A percentile compares a stretch with the other conserved stretches of the same genome.
Conservation (phyloP, 495 filamentous ascomycete species). For the Parmelia sp. region DNA sequence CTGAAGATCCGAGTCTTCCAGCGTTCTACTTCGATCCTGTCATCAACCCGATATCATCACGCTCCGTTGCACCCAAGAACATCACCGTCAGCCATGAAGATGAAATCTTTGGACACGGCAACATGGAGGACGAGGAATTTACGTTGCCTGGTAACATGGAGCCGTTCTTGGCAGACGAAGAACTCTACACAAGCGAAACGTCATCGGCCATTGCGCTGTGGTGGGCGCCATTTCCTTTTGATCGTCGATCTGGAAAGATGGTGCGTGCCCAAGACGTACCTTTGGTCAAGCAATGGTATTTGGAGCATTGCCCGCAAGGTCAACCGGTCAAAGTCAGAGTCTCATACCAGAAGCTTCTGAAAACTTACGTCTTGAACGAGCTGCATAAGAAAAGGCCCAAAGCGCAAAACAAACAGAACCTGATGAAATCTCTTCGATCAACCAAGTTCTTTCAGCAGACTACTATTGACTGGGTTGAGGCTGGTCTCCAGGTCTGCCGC, state of each 20-base stretch:
- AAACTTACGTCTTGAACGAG: slow-evolving; percentile 94
- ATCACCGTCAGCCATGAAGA: slow-evolving; percentile 90
- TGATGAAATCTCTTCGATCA: slow-evolving; percentile 80
- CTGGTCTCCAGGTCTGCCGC: slow-evolving; percentile 93
- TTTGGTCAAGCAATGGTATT: slow-evolving; percentile 96
- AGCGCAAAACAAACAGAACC: slow-evolving; percentile 87
- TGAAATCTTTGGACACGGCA: slow-evolving; percentile 81
- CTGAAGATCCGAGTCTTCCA: slow-evolving; percentile 82
- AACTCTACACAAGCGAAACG: slow-evolving; percentile 84
- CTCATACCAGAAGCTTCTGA: slow-evolving; percentile 98
- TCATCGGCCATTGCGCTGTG: slow-evolving; percentile 88
- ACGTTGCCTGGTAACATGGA: slow-evolving; percentile 72
- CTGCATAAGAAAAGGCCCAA: slow-evolving; percentile 92
- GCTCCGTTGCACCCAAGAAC: slow-evolving; percentile 92
- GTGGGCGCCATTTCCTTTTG: slow-evolving; percentile 98
- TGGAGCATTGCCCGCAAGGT: slow-evolving; percentile 87
- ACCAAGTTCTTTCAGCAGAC: slow-evolving; percentile 99
- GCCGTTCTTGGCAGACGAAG: slow-evolving; percentile 86
- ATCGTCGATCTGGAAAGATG: slow-evolving; percentile 95
- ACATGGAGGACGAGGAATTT: slow-evolving; percentile 78
- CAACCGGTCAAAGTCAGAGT: slow-evolving; percentile 97
- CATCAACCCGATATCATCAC: slow-evolving; percentile 96
- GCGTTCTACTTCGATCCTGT: slow-evolving; percentile 97
- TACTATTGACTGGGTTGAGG: slow-evolving; percentile 98
- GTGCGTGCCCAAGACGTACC: slow-evolving; percentile 95